Percentiles rank a stretch among this genome's conserved stretches.
Evolutionary conservation across 225 moss, liverwort and hornwort species (phyloP).

Genomic region (Sphagnum tenellum): DNA sequence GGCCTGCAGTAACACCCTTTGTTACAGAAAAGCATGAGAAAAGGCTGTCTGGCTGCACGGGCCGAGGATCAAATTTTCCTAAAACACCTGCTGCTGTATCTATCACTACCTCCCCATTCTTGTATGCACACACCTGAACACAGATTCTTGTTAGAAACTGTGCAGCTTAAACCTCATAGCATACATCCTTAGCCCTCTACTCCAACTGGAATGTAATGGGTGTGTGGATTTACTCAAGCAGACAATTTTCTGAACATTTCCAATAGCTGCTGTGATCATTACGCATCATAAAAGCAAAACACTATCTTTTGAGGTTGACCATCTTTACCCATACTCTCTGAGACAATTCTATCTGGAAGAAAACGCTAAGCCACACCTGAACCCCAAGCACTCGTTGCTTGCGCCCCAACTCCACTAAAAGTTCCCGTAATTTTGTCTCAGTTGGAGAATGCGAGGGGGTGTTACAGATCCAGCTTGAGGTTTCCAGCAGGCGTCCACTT

Average conservation of each 20-base stretch:
- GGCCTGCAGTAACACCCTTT: constrained; percentile 84
- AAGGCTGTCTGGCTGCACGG: constrained; percentile 88
- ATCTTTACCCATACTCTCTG: no score
- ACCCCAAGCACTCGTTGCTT: constrained; percentile 71
- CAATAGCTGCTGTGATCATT: no score
- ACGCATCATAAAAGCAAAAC: no score
- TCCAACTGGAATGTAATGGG: no score
- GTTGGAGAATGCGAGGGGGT: constrained; percentile 48
- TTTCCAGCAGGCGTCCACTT: constrained; percentile 52
- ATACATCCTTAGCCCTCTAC: no score
- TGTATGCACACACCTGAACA: constrained; percentile 82
- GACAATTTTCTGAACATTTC: no score
- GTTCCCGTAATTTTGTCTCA: constrained; percentile 62
- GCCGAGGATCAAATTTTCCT: constrained; percentile 93
- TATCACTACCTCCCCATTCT: constrained; percentile 78
- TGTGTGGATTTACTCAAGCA: no score
- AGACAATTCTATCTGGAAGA: not conserved
- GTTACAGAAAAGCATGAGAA: constrained; percentile 86
- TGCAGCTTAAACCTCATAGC: no score
- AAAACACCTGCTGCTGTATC: constrained; percentile 84
- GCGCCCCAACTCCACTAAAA: constrained; percentile 50
- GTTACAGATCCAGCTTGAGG: constrained; percentile 58
- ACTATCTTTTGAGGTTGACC: no score
- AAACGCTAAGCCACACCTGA: constrained; percentile 46
- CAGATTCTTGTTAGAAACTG: no score